These are phyloP conservation scores for Mortierella alpina DNA, from an alignment of 192 early-diverging fungal genomes.

Conservation along the genomic window DNA sequence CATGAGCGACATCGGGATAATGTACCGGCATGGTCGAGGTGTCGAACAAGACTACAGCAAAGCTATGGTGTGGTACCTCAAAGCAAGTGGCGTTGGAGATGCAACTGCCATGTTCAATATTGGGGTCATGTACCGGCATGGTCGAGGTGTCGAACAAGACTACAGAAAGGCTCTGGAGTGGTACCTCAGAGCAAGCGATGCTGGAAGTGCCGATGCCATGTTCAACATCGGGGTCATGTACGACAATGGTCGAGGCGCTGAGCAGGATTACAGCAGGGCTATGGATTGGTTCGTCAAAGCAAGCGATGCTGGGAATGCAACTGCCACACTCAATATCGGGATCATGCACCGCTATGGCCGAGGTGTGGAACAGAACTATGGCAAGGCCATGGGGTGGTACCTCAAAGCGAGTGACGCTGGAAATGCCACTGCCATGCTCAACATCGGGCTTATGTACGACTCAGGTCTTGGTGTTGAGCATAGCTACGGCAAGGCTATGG, in stretches of 20 bases:
- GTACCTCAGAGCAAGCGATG: conserved; percentile 48
- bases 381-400: conserved; percentile 33
- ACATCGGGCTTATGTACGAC: conserved; percentile 52
- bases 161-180: conserved; percentile 38
- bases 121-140: conserved; percentile 55
- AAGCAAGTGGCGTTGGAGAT: no score
- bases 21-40: no score
- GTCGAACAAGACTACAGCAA: no score
- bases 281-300: background rate
- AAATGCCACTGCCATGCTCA: conserved; percentile 31
- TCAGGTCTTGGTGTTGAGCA: conserved; percentile 44
- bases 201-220: conserved; percentile 37
- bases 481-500: conserved; percentile 41
- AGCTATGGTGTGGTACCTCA: no score
- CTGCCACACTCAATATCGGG: conserved; percentile 40
- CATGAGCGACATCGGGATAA: no score
- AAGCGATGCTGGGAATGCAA: no score
- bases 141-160: conserved; percentile 33
- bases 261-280: conserved; percentile 1
- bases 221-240: conserved; percentile 43
- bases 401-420: conserved; percentile 49
- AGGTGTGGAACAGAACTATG: conserved; percentile 23
- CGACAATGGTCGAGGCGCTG: conserved; percentile 31
- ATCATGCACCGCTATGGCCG: conserved; percentile 43
- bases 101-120: no score